Evolutionary conservation across 306 rosid genomes (phyloP).

Genomic region (Acacia melanoxylon): DNA sequence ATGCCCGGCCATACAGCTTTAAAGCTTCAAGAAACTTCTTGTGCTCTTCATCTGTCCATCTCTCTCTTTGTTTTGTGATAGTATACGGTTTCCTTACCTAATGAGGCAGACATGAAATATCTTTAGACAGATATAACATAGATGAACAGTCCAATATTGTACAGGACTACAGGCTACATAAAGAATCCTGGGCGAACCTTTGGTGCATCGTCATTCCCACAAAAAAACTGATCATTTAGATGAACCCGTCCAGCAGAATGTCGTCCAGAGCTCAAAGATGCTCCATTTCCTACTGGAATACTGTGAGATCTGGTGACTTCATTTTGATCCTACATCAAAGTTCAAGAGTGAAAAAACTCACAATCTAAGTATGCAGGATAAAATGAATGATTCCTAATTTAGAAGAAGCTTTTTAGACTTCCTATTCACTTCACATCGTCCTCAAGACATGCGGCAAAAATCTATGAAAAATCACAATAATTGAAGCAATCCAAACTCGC

Average conservation of each 20-base stretch:
- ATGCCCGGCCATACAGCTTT: conserved; percentile 76
- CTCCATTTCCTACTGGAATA: conserved; percentile 34
- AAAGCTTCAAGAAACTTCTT: conserved; percentile 80
- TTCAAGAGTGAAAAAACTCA: conserved; percentile 22
- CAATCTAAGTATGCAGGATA: conserved; percentile 1
- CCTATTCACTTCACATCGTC: conserved; percentile 20
- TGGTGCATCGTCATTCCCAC: conserved; percentile 52
- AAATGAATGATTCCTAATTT: background rate
- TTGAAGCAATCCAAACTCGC: background rate
- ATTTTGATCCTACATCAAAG: conserved; percentile 49
- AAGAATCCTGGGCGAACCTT: conserved; percentile 50
- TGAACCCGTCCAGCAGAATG: conserved; percentile 41
- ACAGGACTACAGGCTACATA: background rate
- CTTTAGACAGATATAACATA: conserved; percentile 18
- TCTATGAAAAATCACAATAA: background rate
- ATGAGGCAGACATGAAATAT: conserved; percentile 5
- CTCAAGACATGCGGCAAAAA: conserved; percentile 8
- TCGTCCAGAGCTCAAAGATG: conserved; percentile 33
- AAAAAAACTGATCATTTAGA: conserved; percentile 55
- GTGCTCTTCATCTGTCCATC: conserved; percentile 93
- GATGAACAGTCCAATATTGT: conserved; percentile 7
- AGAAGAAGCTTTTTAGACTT: conserved; percentile 9
- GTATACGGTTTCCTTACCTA: conserved; percentile 87
- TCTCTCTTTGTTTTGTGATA: conserved; percentile 79
- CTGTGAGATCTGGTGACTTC: conserved; percentile 35